Conservation (phyloP, 768 basidiomycete genomes). For the Pleurotus eryngii region DNA sequence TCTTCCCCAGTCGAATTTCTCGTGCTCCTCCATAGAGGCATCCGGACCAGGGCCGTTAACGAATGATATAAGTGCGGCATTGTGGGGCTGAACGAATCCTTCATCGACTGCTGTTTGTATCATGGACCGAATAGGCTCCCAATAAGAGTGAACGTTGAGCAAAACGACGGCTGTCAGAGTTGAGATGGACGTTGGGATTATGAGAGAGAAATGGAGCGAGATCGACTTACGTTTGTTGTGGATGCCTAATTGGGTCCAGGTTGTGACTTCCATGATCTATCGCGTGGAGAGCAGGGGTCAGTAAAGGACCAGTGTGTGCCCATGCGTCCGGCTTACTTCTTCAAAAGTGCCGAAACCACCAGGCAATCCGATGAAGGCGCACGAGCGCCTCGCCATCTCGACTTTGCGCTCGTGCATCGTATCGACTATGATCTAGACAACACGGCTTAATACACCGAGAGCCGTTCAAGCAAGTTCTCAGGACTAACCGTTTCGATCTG, state of each 20-base stretch:
- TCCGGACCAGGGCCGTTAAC: conserved; percentile 62
- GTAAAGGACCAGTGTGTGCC: background rate
- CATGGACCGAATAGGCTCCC: conserved; percentile 74
- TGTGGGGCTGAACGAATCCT: conserved; percentile 71
- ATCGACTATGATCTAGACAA: conserved; percentile 58
- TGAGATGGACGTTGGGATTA: background rate
- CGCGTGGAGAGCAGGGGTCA: too few relatives aligned
- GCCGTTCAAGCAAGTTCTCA: too few relatives aligned
- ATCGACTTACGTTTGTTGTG: conserved; percentile 67
- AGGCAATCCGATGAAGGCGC: conserved; percentile 85
- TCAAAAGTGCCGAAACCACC: conserved; percentile 96
- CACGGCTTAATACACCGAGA: too few relatives aligned
- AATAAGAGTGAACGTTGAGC: conserved; percentile 84
- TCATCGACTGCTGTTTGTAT: conserved; percentile 62
- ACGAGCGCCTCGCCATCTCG: conserved; percentile 80
- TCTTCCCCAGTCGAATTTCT: conserved; percentile 72
- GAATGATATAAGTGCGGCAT: conserved; percentile 63
- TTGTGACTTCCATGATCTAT: conserved; percentile 86
- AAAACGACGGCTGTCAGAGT: conserved; percentile 65
- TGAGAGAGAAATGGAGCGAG: background rate
- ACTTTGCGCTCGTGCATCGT: conserved; percentile 90
- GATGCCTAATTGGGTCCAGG: conserved; percentile 92
- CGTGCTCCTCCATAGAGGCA: conserved; percentile 44
- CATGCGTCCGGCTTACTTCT: conserved; percentile 50
- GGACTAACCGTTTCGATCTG: conserved; percentile 29